Percentiles rank a stretch among this genome's conserved stretches.
Conservation (phyloP, 2,329 filamentous ascomycete genomes). For the Emericellopsis cladophorae region DNA sequence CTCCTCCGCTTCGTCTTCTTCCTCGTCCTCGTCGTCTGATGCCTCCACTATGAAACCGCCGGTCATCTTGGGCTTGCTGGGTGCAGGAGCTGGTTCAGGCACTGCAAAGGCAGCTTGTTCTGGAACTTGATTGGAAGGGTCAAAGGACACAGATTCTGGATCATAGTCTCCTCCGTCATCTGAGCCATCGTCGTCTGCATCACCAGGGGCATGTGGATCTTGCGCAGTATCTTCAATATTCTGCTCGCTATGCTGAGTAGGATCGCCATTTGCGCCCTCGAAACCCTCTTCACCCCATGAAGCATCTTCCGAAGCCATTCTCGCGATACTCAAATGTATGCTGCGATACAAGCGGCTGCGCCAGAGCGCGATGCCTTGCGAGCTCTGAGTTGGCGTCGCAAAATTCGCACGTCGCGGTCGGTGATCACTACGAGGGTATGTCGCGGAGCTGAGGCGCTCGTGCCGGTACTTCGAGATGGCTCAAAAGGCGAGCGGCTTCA, state of each 20-base stretch:
- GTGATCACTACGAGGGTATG: too few species aligned
- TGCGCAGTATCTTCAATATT: conserved; percentile 37
- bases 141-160: conserved; percentile 39
- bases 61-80: conserved; percentile 43
- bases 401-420: too few species aligned
- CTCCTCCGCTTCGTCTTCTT: conserved; percentile 13
- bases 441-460: too few species aligned
- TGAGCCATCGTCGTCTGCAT: conserved; percentile 30
- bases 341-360: not conserved
- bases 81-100: conserved; percentile 13
- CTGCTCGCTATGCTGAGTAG: conserved; percentile 41
- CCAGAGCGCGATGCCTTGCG: too few species aligned
- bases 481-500: too few species aligned
- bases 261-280: conserved; percentile 42
- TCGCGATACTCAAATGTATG: not conserved
- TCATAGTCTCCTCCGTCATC: conserved; percentile 47
- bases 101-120: conserved; percentile 14
- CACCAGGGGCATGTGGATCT: conserved; percentile 34
- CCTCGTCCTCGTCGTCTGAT: conserved; percentile 43
- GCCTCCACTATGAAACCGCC: conserved; percentile 49
- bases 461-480: too few species aligned
- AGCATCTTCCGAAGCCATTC: conserved; percentile 26
- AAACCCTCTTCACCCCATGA: conserved; percentile 41
- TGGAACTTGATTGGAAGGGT: conserved; percentile 23
- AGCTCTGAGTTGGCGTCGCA: too few species aligned